Base-by-base conservation (phyloP, 306 rosid genomes). In the Quercus robur region DNA sequence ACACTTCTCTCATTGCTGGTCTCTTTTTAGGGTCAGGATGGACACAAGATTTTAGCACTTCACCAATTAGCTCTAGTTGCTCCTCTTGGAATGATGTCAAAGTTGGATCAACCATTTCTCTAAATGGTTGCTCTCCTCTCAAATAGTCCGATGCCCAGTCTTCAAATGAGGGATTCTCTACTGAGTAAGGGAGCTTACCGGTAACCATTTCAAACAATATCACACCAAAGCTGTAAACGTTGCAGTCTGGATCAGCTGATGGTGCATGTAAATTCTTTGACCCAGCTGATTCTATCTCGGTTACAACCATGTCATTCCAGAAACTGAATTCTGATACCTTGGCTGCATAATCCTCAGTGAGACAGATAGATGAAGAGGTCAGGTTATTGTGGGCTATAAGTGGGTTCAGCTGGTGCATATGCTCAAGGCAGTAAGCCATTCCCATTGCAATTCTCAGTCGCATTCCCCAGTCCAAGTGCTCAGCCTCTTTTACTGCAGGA, bases 381-480 rank as follows among this genome's bases (percentile, higher is more conserved):
- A 95, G 87, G 84, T 85, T 87, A 76, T 84, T 79, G 72, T 91
- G 94, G 70, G 87, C 71, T 55, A 89, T 75, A 17, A 94, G 97
- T 70, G 91, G 89, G 61, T 88, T 80, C 68, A 89, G 61, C 77
- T 85, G 97, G 87, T 95, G 99, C 90, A 95, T 77, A 57, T 93
- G 81, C 73, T 91, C 98, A 8, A 95, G 88, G 84, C 94, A 91
- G 89, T 91, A 93, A 66, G 96, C 90, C 87, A 85, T 84, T 69
- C 99, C 99, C 91, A 90, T 89, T 41, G 92, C 89, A 58, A 89
- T 85, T 82, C 99, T 87, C 12, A 91, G 84, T 66, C 97, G 89
- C 88, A 94, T 89, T 79, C 33, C 85, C 99, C 97, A 96, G 83
- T 96, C 94, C 89, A 96, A 84, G 86, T 96, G 98, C 85, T 96